Conservation (phyloP, 345 rosid species). For the Anacardium occidentale region DNA sequence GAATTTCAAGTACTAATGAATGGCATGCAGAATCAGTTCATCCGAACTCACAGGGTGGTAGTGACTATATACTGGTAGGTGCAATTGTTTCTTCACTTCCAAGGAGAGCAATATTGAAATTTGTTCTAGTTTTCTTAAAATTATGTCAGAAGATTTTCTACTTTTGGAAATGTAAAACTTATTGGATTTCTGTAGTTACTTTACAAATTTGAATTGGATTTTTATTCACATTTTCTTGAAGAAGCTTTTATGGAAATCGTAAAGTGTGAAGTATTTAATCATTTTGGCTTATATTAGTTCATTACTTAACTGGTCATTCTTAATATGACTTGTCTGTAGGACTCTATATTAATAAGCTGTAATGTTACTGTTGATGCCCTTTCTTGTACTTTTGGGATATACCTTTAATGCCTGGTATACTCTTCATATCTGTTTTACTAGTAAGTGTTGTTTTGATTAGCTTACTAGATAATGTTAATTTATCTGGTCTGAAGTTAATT, state of each 20-base stretch:
- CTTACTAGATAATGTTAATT: background rate
- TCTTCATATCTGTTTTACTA: too few relatives aligned
- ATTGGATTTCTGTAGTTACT: background rate
- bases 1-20: conserved; percentile 32
- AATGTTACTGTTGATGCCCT: background rate
- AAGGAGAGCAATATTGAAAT: background rate
- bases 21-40: conserved; percentile 31
- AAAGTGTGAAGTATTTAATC: background rate
- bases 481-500: background rate
- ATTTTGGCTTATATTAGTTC: background rate
- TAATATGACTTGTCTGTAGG: too few relatives aligned
- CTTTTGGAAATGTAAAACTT: background rate
- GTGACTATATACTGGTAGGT: conserved; percentile 33
- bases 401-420: background rate
- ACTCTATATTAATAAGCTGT: too few relatives aligned
- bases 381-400: background rate
- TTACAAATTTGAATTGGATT: background rate
- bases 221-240: background rate
- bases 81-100: conserved; percentile 3
- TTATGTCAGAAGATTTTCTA: background rate
- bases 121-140: background rate
- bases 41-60: conserved; percentile 33
- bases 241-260: background rate
- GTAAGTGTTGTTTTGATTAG: background rate
- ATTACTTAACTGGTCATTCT: background rate